Percentiles rank a stretch among this genome's conserved stretches.
phyloP scores from a whole-genome alignment of 2,329 filamentous ascomycete genomes.

The Nemania sp. region DNA sequence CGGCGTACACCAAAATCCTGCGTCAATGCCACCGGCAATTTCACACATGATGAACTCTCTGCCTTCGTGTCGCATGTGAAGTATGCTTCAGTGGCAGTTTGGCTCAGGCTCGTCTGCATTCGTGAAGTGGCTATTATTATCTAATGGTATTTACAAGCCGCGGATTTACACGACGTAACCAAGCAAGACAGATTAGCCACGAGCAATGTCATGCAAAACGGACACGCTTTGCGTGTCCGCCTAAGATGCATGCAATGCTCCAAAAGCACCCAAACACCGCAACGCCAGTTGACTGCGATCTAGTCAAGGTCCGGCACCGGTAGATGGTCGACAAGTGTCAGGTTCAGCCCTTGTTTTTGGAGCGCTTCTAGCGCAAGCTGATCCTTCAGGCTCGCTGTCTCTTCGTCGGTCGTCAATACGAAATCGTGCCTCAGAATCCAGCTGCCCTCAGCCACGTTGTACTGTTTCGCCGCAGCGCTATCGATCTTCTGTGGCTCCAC shows the following conservation, averaged over 20 bases:
- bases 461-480: constrained; percentile 60
- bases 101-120: not conserved
- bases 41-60: no score
- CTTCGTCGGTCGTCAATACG: constrained; percentile 72
- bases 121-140: not conserved
- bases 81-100: no score
- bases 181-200: not conserved
- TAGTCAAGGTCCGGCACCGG: constrained; percentile 71
- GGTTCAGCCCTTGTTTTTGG: constrained; percentile 65
- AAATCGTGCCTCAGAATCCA: constrained; percentile 75
- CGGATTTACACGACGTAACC: not conserved
- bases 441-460: constrained; percentile 66
- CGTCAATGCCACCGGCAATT: no score
- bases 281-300: not conserved
- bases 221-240: not conserved
- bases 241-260: no score
- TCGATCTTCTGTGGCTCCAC: constrained; percentile 62
- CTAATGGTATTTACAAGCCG: not conserved
- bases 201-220: not conserved
- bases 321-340: constrained; percentile 76
- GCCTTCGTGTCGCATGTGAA: no score
- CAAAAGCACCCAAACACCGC: not conserved
- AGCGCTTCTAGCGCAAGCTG: constrained; percentile 68
- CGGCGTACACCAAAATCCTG: no score
- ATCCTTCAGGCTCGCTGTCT: constrained; percentile 69